Evolutionary conservation across 1,284 basidiomycete species (phyloP), one percentile per base, ranked within the genome.

Genomic region (Porogramme epimiltina): DNA sequence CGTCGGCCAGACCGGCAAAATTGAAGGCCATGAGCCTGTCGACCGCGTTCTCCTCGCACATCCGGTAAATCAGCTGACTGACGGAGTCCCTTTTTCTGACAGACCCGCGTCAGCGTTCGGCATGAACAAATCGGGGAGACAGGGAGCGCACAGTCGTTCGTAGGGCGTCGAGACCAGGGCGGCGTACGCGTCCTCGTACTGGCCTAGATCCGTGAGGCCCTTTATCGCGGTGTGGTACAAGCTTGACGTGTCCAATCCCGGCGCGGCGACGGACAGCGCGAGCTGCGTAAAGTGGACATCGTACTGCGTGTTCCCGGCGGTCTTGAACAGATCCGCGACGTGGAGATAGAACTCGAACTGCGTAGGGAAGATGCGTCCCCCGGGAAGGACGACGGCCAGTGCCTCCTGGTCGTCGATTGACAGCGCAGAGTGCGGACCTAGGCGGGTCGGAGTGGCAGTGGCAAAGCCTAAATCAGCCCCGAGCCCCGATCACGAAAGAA

Each of bases 21-120:
- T 91, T 93, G 66, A 95, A 87, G 11, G 84, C 75, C 67, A 95
- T 85, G 16, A 99, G 78, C 51, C 80, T 79, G 49, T 89, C 86
- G 20, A 95, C 82, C 49, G 91, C 84, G 61, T 89, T 82, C 45
- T 89, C 84, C 69, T 98, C 94, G 69, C 96, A 98, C 91, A 99
- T 98, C 59, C 84, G 84, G 61, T 94, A 89, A 51, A 94, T 86
- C 45, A 98, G 76, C 50, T 89, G 86, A 45, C 85, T 82, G 25
- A 92, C 80, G 62, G 84, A 88, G 57, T 95, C 91, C 38, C 83
- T 80, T 73, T 87, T 89, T 64, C 93, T 95, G 68, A n/a, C 44
- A 20, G 26, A 28, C 18, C 8, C 25, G 6, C 18, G 22, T 47
- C 19, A 47, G 45, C 24, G 10, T 22, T 31, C 37, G 19, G 20